Evolutionary conservation across 2,329 filamentous ascomycete species (phyloP).

Genomic region (Colletotrichum spinosum): DNA sequence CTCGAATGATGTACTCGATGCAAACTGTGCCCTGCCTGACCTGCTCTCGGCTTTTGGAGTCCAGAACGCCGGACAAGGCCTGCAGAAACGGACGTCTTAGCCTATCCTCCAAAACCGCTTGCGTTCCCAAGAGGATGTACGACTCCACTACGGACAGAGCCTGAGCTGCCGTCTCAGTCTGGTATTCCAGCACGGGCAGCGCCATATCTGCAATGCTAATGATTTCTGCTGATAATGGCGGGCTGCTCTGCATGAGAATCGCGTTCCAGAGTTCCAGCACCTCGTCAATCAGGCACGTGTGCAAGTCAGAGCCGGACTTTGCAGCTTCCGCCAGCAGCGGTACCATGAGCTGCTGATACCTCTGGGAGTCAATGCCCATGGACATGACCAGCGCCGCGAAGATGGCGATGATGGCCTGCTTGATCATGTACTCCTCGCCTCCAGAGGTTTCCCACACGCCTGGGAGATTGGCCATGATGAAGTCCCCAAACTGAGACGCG

Average conservation of each 20-base stretch:
- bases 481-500: conserved; percentile 76
- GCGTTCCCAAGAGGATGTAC: conserved; percentile 77
- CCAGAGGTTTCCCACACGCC: conserved; percentile 86
- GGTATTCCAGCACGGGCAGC: conserved; percentile 75
- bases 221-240: conserved; percentile 72
- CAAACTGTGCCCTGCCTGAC: conserved; percentile 69
- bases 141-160: conserved; percentile 75
- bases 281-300: conserved; percentile 90
- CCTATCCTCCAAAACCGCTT: conserved; percentile 70
- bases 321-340: conserved; percentile 86
- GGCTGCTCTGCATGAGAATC: conserved; percentile 74
- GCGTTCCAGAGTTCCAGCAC: conserved; percentile 89
- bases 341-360: conserved; percentile 83
- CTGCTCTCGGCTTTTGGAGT: conserved; percentile 67
- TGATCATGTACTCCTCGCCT: conserved; percentile 87
- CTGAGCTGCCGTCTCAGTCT: conserved; percentile 70
- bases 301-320: conserved; percentile 78
- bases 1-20: conserved; percentile 74
- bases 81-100: conserved; percentile 62
- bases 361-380: conserved; percentile 81
- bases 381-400: conserved; percentile 87
- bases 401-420: conserved; percentile 90
- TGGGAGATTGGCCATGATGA: conserved; percentile 84
- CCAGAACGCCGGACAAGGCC: conserved; percentile 62
- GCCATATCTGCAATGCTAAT: conserved; percentile 71